Percentiles rank a stretch among this genome's conserved stretches.
phyloP scores from a whole-genome alignment of 441 rosid genomes.

The Euphorbia schlechtendalii region DNA sequence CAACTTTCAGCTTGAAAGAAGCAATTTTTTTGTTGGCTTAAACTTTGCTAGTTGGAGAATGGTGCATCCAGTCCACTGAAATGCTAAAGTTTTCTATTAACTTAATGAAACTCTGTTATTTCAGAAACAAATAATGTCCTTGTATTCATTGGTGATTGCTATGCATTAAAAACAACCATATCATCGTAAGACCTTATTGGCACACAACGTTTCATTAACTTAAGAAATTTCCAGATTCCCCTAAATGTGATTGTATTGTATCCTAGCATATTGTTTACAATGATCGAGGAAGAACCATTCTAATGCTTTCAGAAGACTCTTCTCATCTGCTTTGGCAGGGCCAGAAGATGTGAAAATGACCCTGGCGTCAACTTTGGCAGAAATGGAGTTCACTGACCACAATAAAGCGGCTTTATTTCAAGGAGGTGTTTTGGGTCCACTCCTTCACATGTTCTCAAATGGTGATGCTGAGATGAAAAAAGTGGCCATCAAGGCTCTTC shows the following conservation, averaged over 20 bases:
- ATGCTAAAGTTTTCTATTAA: neutral
- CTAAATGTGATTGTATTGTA: neutral
- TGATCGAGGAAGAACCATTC: neutral
- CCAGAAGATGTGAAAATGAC: conserved; percentile 37
- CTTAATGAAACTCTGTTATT: neutral
- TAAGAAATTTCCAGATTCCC: neutral
- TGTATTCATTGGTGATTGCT: neutral
- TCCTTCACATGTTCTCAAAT: conserved; percentile 38
- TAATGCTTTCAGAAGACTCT: conserved; percentile 11
- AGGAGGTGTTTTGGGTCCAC: conserved; percentile 46
- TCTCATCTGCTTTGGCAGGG: conserved; percentile 33
- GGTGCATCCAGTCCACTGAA: neutral
- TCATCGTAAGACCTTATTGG: neutral
- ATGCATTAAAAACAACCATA: neutral
- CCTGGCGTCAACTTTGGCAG: conserved; percentile 51
- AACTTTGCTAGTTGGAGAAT: conserved; percentile 4
- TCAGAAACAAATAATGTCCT: neutral
- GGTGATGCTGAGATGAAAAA: conserved; percentile 32
- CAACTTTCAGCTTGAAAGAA: neutral
- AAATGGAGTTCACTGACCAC: conserved; percentile 56
- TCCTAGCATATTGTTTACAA: neutral
- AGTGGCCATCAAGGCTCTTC: conserved; percentile 45
- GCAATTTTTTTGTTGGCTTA: neutral
- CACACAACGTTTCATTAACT: neutral
- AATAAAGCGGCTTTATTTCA: conserved; percentile 46